Evolutionary conservation across 2,329 filamentous ascomycete genomes (phyloP).

Genomic region (Penicillium sp.): DNA sequence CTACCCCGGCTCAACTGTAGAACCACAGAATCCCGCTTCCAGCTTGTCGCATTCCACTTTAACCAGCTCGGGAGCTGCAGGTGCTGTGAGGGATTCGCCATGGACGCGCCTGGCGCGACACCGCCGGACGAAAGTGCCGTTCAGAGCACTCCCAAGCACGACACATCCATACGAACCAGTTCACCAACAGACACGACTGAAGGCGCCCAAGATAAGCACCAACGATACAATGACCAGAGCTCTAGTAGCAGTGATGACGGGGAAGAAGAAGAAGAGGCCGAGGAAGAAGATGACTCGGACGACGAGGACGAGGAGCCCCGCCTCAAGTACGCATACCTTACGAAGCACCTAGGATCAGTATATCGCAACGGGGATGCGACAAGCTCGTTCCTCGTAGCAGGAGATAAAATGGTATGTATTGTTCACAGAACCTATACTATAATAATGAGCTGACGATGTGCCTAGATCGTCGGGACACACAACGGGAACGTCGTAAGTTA

Average conservation of each 20-base stretch:
- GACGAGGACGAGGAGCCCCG: constrained; percentile 92
- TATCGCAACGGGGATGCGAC: constrained; percentile 96
- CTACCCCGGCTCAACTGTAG: constrained; percentile 25
- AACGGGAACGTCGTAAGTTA: constrained; percentile 87
- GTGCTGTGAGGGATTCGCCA: constrained; percentile 34
- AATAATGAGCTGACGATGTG: constrained; percentile 33
- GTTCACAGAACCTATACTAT: background rate
- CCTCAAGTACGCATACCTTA: constrained; percentile 88
- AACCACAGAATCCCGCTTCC: constrained; percentile 15
- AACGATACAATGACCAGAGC: constrained; percentile 23
- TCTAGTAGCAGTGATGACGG: constrained; percentile 28
- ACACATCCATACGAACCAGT: constrained; percentile 20
- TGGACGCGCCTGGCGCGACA: constrained; percentile 42
- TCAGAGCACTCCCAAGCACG: constrained; percentile 21
- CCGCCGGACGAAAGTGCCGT: constrained; percentile 26
- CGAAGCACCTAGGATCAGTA: constrained; percentile 72
- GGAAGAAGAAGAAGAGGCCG: constrained; percentile 52
- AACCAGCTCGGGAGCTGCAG: constrained; percentile 23
- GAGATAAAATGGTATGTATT: constrained; percentile 85
- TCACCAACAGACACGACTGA: constrained; percentile 17
- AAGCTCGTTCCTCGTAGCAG: constrained; percentile 82
- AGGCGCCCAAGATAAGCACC: constrained; percentile 16
- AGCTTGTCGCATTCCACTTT: constrained; percentile 23
- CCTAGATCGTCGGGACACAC: constrained; percentile 84
- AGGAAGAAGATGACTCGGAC: constrained; percentile 70